Percentiles rank a stretch among this genome's conserved stretches.
These are phyloP conservation scores for Aspergillus thermomutatus DNA, from an alignment of 2,329 filamentous ascomycete genomes.

Conservation along the genomic window DNA sequence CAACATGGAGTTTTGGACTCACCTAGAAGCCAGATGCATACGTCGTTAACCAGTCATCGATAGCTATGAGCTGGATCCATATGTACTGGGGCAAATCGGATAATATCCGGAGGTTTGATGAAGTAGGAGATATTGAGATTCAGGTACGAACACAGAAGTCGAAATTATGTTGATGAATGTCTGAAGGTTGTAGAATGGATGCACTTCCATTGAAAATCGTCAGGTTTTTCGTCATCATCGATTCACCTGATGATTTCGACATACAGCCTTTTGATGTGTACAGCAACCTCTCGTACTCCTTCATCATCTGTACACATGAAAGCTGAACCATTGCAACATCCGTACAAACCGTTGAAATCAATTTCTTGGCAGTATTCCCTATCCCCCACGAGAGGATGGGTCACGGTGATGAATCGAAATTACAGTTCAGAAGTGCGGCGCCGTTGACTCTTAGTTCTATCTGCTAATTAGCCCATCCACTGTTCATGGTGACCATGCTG, in stretches of 20 bases:
- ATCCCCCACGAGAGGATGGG: background rate
- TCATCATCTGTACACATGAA: background rate
- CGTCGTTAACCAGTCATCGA: background rate
- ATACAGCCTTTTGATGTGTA: too few species aligned
- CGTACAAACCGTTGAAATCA: too few species aligned
- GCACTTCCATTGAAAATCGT: too few species aligned
- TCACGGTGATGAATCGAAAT: background rate
- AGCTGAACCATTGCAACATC: background rate
- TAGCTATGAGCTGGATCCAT: background rate
- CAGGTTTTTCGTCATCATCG: too few species aligned
- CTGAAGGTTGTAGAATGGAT: background rate
- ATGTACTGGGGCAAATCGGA: background rate
- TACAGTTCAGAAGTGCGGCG: conserved; percentile 6
- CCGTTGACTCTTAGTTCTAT: conserved; percentile 6
- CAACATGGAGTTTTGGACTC: background rate
- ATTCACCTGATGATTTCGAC: too few species aligned
- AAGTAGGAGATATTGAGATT: background rate
- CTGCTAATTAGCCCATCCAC: background rate
- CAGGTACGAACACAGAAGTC: background rate
- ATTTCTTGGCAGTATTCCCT: background rate
- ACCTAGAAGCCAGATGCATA: background rate
- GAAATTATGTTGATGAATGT: background rate
- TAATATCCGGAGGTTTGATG: conserved; percentile 5
- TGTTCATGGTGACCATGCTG: background rate
- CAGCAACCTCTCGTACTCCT: background rate